Evolutionary conservation across 805 yeast species (phyloP), one percentile per base, ranked within the genome.

Genomic region (Candida silvatica): DNA sequence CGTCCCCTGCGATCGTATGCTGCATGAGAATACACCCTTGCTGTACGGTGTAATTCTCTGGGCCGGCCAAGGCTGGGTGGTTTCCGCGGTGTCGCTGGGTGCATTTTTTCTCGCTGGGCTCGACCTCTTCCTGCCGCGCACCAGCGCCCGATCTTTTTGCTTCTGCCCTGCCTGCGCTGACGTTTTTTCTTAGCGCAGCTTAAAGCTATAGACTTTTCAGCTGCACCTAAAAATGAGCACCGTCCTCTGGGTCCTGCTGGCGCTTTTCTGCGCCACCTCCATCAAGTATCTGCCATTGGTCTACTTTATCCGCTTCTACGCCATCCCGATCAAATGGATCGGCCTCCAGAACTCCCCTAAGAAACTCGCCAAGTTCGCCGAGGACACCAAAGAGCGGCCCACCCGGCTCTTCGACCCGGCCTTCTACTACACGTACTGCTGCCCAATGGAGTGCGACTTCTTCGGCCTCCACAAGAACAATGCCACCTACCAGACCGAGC

Each of bases 381-480:
- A 35, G 34, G 6, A 22, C 2, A 31, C 5, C n/a, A 23, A 20
- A 17, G 8, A 17, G 33, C 6, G 18, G 12, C 20, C 20, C 8
- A 7, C 23, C 12, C 27, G 36, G 4, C 38, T 40, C n/a, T 48
- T 42, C 19, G 33, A 12, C 3, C 19, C 29, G 16, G 36, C 32
- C 4, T 34, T 27, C 4, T 42, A 49, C 29, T 16, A 19, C 1
- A 37, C 45, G 1, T 47, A 41, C 31, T 82, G 81, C 20, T 78
- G 90, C 1, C 75, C 82, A 6, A 58, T 82, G 49, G 97, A 88
- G 52, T 77, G 85, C 51, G 97, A 88, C 56, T 71, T 83, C 62
- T 85, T 85, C 51, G 55, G 55, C 3, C 48, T 86, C 32, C 97
- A 88, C 63, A 90, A 88, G 61, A 75, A 81, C 37, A 90, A 90